Percentiles rank a stretch among this genome's conserved stretches.
These are phyloP conservation scores for Aleurites moluccanus DNA, from an alignment of 441 rosid genomes.

Conservation along the genomic window DNA sequence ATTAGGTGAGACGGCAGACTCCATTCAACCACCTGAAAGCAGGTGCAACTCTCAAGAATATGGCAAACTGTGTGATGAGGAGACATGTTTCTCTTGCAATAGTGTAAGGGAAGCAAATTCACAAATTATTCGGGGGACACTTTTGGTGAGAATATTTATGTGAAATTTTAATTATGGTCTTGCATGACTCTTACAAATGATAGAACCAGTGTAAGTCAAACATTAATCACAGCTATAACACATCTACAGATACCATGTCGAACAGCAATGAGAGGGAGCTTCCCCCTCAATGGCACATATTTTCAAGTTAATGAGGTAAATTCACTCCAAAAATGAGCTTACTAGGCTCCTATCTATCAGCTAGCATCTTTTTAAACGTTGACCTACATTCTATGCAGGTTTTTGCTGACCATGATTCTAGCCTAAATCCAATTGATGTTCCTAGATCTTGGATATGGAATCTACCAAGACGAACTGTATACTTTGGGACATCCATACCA, in stretches of 20 bases:
- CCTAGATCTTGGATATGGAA: constrained; percentile 89
- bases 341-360: background rate
- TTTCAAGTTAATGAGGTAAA: constrained; percentile 93
- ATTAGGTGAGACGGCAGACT: constrained; percentile 76
- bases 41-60: constrained; percentile 48
- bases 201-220: background rate
- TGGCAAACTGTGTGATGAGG: constrained; percentile 59
- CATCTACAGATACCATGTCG: constrained; percentile 82
- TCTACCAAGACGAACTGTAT: constrained; percentile 77
- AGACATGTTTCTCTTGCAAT: constrained; percentile 77
- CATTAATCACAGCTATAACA: constrained; percentile 17
- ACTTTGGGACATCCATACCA: constrained; percentile 89
- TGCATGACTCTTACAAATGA: background rate
- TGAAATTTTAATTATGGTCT: constrained; percentile 3
- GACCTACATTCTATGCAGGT: constrained; percentile 46
- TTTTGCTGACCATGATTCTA: constrained; percentile 90
- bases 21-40: constrained; percentile 61
- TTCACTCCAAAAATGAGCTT: background rate
- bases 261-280: constrained; percentile 97
- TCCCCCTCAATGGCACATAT: constrained; percentile 94
- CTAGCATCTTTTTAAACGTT: background rate
- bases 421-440: constrained; percentile 75
- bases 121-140: constrained; percentile 81
- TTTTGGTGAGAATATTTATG: constrained; percentile 57
- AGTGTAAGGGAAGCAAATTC: constrained; percentile 67